Evolutionary conservation across 108 stramenopile genomes (phyloP), one percentile per base, ranked within the genome.

Genomic region (Cyclotella kingstonii): DNA sequence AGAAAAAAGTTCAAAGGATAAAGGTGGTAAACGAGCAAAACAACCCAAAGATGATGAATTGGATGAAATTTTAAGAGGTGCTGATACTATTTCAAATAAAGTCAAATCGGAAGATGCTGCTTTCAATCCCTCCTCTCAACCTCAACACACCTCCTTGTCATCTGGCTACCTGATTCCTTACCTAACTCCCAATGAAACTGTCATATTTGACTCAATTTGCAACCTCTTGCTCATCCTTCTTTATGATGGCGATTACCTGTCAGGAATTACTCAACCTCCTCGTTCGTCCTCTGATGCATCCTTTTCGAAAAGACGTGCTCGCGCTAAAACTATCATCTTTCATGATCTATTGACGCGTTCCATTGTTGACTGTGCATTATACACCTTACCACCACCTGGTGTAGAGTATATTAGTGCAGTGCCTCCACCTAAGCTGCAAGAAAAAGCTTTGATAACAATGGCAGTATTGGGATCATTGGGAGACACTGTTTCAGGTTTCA

Each of bases 281-380:
- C 17, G 80, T 7, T 57, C 65, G 4, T 31, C 38, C 21, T 54
- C 76, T n/a, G 57, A 84, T 34, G 69, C 78, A 70, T 55, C 59
- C 18, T 50, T 55, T 0, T 33, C 29, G 3, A 74, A 74, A 54
- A 59, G 73, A 34, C 54, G 73, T 26, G 47, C 25, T 10, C 64
- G 73, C 17, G 64, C 73, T 31, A 73, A 81, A 50, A 46, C 50
- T 4, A 76, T 87, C 27, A 69, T 84, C 50, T 76, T 73, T 14
- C 67, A 82, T 49, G 78, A 85, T 50, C 17, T 58, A 28, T 27
- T 85, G 11, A 60, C 66, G 10, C 45, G 58, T 7, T 73, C 84
- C 39, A 57, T 87, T 21, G 84, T 86, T 68, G 84, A 87, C 57
- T 55, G 85, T 70, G 86, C 83, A 2, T 58, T 87, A 45, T 54